These are phyloP conservation scores for Myxozyma udenii DNA, from an alignment of 805 yeast species.

Conservation along the genomic window DNA sequence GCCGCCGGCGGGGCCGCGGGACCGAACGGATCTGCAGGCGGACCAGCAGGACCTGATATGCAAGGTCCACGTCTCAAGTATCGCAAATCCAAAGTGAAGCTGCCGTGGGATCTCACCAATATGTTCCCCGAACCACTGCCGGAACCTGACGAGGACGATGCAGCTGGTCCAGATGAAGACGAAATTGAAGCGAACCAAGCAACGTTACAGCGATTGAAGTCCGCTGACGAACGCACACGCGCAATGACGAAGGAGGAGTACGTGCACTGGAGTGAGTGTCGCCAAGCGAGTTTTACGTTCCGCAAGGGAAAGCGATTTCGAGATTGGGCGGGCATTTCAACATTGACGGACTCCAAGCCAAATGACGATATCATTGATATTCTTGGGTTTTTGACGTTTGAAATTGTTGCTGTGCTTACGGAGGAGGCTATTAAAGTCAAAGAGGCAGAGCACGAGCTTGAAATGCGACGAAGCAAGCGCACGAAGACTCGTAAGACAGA, in stretches of 20 bases:
- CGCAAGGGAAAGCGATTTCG: slow-evolving; percentile 89
- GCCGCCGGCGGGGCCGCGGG: slow-evolving; percentile 43
- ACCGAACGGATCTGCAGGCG: not conserved
- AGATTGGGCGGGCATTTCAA: slow-evolving; percentile 91
- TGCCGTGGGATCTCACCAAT: slow-evolving; percentile 94
- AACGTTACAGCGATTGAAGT: slow-evolving; percentile 80
- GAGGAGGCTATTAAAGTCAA: slow-evolving; percentile 86
- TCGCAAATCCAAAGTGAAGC: slow-evolving; percentile 71
- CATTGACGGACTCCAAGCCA: slow-evolving; percentile 82
- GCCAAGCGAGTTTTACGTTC: slow-evolving; percentile 95
- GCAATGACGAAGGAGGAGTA: slow-evolving; percentile 96
- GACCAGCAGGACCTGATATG: slow-evolving; percentile 33
- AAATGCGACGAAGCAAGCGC: slow-evolving; percentile 37
- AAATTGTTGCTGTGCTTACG: slow-evolving; percentile 90
- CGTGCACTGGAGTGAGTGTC: slow-evolving; percentile 98
- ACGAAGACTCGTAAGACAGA: slow-evolving; percentile 50
- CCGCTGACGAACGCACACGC: slow-evolving; percentile 89
- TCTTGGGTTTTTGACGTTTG: slow-evolving; percentile 90
- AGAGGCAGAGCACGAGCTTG: slow-evolving; percentile 56
- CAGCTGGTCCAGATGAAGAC: slow-evolving; percentile 60
- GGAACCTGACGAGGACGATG: slow-evolving; percentile 54
- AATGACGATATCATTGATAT: slow-evolving; percentile 96
- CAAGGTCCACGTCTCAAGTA: slow-evolving; percentile 46
- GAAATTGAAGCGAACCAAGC: slow-evolving; percentile 87
- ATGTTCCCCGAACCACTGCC: slow-evolving; percentile 90